These are phyloP conservation scores for Talaromyces sp. DNA, from an alignment of 2,329 filamentous ascomycete genomes.

Conservation along the genomic window DNA sequence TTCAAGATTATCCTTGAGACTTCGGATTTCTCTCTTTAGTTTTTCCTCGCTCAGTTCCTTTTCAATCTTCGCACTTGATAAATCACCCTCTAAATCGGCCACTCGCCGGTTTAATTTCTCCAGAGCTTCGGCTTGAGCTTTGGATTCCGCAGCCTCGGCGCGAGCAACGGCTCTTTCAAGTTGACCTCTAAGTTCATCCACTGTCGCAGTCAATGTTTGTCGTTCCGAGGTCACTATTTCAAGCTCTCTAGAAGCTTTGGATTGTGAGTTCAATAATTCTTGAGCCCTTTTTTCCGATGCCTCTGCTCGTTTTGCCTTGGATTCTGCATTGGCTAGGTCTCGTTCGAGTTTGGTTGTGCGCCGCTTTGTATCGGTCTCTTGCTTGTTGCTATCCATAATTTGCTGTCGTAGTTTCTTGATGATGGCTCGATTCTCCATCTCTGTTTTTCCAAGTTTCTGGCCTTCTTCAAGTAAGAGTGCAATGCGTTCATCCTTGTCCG, in stretches of 20 bases:
- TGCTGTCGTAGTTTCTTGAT: slow-evolving; percentile 71
- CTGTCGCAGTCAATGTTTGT: slow-evolving; percentile 58
- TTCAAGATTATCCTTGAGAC: slow-evolving; percentile 67
- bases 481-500: slow-evolving; percentile 87
- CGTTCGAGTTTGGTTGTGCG: slow-evolving; percentile 57
- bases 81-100: slow-evolving; percentile 56
- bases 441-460: slow-evolving; percentile 76
- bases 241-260: slow-evolving; percentile 53
- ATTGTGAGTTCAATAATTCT: slow-evolving; percentile 50
- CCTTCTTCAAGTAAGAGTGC: slow-evolving; percentile 88
- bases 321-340: slow-evolving; percentile 40
- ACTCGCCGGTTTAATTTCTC: slow-evolving; percentile 58
- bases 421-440: slow-evolving; percentile 75
- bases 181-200: slow-evolving; percentile 65
- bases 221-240: slow-evolving; percentile 59
- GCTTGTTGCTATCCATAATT: slow-evolving; percentile 48
- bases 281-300: slow-evolving; percentile 51
- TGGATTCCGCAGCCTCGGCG: slow-evolving; percentile 62
- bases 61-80: slow-evolving; percentile 65
- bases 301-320: slow-evolving; percentile 59
- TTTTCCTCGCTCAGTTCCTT: slow-evolving; percentile 70
- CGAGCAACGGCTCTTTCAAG: slow-evolving; percentile 63
- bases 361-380: slow-evolving; percentile 48
- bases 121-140: slow-evolving; percentile 62
- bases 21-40: slow-evolving; percentile 61